These are phyloP conservation scores for Syncephalastrum sp. DNA, from an alignment of 371 early-diverging fungal genomes.

Conservation along the genomic window DNA sequence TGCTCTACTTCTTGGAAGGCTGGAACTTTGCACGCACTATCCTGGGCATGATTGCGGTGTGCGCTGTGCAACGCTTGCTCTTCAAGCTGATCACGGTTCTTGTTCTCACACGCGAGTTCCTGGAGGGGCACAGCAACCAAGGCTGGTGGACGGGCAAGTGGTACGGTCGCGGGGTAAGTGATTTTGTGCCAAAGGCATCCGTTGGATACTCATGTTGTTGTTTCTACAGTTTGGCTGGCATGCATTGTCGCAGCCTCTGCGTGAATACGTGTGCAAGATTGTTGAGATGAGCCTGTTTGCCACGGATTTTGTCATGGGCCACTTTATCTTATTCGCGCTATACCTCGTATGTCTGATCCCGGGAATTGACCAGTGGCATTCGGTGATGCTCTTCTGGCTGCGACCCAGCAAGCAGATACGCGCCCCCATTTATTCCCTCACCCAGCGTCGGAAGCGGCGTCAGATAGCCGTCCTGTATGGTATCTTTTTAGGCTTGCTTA, in stretches of 20 bases:
- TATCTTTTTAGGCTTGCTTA: conserved; percentile 57
- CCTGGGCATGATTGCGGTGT: conserved; percentile 64
- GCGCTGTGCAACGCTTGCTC: conserved; percentile 63
- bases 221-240: conserved; percentile 57
- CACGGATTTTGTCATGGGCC: conserved; percentile 75
- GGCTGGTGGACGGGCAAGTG: conserved; percentile 92
- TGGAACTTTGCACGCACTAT: conserved; percentile 63
- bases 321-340: conserved; percentile 68
- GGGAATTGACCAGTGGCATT: conserved; percentile 75
- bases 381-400: conserved; percentile 81
- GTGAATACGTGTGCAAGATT: conserved; percentile 81
- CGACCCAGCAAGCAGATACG: conserved; percentile 74
- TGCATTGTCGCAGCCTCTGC: conserved; percentile 63
- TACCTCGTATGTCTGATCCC: conserved; percentile 69
- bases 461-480: conserved; percentile 64
- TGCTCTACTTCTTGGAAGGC: conserved; percentile 67
- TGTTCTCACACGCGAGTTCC: conserved; percentile 75
- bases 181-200: background rate
- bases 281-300: conserved; percentile 84
- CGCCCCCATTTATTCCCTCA: conserved; percentile 70
- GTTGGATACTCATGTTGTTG: background rate
- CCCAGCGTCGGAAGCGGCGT: conserved; percentile 56
- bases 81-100: conserved; percentile 66
- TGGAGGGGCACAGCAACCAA: conserved; percentile 69
- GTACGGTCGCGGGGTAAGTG: conserved; percentile 65